Conservation (phyloP, 2,329 filamentous ascomycete species). For the Capronia coronata region DNA sequence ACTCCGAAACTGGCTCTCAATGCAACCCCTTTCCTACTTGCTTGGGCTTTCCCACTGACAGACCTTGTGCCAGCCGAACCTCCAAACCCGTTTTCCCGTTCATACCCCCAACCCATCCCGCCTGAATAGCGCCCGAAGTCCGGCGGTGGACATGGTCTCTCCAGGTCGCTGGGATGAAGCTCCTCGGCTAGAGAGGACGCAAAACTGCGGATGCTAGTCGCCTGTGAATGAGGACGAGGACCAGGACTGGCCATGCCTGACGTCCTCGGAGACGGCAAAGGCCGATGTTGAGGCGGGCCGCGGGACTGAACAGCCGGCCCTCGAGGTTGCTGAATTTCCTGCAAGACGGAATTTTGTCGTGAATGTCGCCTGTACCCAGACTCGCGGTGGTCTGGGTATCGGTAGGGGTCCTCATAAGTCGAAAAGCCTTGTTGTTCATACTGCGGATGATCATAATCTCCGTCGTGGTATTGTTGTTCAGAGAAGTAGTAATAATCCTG, state of each 20-base stretch:
- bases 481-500: conserved; percentile 6
- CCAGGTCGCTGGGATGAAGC: conserved; percentile 12
- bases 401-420: not conserved
- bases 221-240: conserved; percentile 6
- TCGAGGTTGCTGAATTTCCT: conserved; percentile 1
- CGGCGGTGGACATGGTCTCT: conserved; percentile 10
- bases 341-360: not conserved
- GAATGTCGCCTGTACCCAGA: conserved; percentile 4
- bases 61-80: conserved; percentile 35
- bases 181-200: conserved; percentile 16
- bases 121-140: conserved; percentile 34
- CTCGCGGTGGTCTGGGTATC: not conserved
- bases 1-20: conserved; percentile 26
- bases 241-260: not conserved
- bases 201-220: conserved; percentile 12
- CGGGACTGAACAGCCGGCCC: not conserved
- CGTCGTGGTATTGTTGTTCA: conserved; percentile 3
- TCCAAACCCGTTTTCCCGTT: conserved; percentile 31
- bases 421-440: not conserved
- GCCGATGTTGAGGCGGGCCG: conserved; percentile 2
- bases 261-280: conserved; percentile 1
- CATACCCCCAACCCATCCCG: conserved; percentile 34
- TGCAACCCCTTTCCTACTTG: conserved; percentile 18
- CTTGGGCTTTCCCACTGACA: conserved; percentile 12
- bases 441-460: not conserved